Percentiles rank a stretch among this genome's conserved stretches.
These are phyloP conservation scores for Aegilops bicornis DNA, from an alignment of 176 grass and related monocot genomes.

Conservation along the genomic window DNA sequence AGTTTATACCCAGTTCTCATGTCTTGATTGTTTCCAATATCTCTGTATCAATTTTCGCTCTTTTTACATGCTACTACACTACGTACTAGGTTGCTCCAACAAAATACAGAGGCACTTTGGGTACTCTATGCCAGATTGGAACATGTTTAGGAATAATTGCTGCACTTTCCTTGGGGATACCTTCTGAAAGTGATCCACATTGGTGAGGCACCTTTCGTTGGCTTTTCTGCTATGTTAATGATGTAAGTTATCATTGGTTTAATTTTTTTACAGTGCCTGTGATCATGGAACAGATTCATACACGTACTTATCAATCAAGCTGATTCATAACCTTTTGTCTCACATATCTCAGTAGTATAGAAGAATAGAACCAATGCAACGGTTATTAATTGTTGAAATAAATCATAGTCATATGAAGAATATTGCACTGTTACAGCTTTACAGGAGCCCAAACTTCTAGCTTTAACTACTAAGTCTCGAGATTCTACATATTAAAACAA, in stretches of 20 bases:
- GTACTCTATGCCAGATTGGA: constrained; percentile 88
- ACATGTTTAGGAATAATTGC: constrained; percentile 98
- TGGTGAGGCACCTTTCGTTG: constrained; percentile 71
- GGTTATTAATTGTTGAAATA: neutral
- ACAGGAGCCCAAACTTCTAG: neutral
- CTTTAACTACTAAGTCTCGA: constrained; percentile 1
- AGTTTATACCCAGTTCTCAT: neutral
- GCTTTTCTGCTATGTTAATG: constrained; percentile 42
- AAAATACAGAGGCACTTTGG: constrained; percentile 89
- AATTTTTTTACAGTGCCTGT: constrained; percentile 4
- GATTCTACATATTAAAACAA: neutral
- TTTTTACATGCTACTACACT: constrained; percentile 32
- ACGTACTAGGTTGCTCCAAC: constrained; percentile 77
- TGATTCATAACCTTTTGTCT: neutral
- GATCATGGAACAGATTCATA: constrained; percentile 18
- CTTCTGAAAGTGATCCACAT: constrained; percentile 95
- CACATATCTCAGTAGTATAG: neutral
- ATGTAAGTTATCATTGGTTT: constrained; percentile 48
- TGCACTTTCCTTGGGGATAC: constrained; percentile 83
- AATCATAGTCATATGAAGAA: neutral
- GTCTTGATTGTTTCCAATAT: neutral
- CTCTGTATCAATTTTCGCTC: neutral
- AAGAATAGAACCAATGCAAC: constrained; percentile 4
- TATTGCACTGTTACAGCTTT: neutral
- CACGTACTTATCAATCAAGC: neutral